Conservation (phyloP, 106 monocot genomes). For the Alisma plantagoaquatica region DNA sequence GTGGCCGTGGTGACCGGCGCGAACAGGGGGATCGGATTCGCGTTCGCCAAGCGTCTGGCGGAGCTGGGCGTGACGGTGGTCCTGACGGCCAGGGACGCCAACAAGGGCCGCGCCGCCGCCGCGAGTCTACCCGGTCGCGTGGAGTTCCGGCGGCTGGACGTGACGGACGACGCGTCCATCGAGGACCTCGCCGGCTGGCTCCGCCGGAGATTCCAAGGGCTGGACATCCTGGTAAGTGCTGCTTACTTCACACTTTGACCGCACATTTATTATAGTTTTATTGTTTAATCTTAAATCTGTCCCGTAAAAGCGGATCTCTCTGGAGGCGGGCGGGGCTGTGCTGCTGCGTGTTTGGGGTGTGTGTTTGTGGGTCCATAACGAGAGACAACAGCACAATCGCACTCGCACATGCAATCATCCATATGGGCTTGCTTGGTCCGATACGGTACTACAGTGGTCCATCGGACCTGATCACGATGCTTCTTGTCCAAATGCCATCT, state of each 20-base stretch:
- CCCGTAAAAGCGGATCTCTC: neutral
- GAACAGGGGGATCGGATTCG: slow-evolving; percentile 50
- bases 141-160: slow-evolving; percentile 25
- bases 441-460: too few relatives aligned
- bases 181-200: slow-evolving; percentile 28
- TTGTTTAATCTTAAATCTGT: neutral
- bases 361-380: neutral
- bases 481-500: too few relatives aligned
- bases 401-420: too few relatives aligned
- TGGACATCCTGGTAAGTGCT: slow-evolving; percentile 47
- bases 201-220: slow-evolving; percentile 11
- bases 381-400: neutral
- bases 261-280: neutral
- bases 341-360: too few relatives aligned
- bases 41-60: slow-evolving; percentile 29
- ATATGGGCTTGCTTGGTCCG: too few relatives aligned
- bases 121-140: slow-evolving; percentile 15
- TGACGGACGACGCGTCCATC: slow-evolving; percentile 25
- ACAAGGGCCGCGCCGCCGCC: slow-evolving; percentile 25
- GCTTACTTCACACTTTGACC: neutral
- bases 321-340: too few relatives aligned
- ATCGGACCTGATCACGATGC: too few relatives aligned
- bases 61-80: slow-evolving; percentile 45
- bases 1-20: too few relatives aligned
- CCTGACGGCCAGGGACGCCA: slow-evolving; percentile 35